Evolutionary conservation across 148 eudicot genomes (phyloP).

Genomic region (Vaccinium macrocarpon): DNA sequence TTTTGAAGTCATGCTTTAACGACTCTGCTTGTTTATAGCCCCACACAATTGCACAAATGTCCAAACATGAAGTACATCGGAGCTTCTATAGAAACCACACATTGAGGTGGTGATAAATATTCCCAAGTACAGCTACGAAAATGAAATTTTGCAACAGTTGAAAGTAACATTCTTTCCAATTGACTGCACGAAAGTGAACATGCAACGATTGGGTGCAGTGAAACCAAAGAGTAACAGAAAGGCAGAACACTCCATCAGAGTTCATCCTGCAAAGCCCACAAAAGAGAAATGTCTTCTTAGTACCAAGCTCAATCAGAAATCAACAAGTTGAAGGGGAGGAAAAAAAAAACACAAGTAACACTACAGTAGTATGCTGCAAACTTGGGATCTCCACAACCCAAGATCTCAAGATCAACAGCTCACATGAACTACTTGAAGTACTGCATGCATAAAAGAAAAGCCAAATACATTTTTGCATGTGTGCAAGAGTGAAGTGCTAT

Average conservation of each 20-base stretch:
- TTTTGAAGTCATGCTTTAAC: neutral
- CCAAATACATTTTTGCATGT: neutral
- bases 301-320: neutral
- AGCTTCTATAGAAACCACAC: neutral
- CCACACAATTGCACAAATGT: neutral
- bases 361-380: neutral
- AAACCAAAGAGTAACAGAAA: neutral
- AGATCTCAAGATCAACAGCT: neutral
- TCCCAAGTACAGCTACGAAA: neutral
- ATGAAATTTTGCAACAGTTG: neutral
- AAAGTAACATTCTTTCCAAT: neutral
- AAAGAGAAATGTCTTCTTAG: neutral
- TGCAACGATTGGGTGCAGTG: neutral
- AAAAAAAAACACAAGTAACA: neutral
- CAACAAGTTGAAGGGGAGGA: neutral
- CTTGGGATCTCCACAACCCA: neutral
- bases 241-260: conserved; percentile 26
- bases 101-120: neutral
- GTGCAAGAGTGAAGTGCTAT: neutral
- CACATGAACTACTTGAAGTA: neutral
- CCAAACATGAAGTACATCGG: neutral
- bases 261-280: conserved; percentile 52
- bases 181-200: neutral
- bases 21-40: neutral
- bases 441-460: neutral